Evolutionary conservation across 169 alveolate genomes (phyloP).

Genomic region (Plasmodium gallinaceum): DNA sequence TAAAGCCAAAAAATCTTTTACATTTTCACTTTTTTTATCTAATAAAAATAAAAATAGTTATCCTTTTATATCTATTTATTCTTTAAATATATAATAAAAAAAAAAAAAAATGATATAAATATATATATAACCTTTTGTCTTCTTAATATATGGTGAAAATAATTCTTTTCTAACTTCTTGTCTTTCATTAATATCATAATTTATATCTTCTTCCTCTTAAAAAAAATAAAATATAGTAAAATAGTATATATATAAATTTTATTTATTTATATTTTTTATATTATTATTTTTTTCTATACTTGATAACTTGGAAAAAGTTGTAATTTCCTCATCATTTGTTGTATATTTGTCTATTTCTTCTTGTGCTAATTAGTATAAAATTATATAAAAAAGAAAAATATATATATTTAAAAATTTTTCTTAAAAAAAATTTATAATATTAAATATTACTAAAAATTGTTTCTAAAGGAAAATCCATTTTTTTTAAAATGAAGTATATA

Average conservation of each 20-base stretch:
- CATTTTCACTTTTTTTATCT: constrained; percentile 56
- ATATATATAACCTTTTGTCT: constrained; percentile 35
- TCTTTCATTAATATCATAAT: constrained; percentile 49
- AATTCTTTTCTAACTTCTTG: constrained; percentile 70
- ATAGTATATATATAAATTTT: constrained; percentile 9
- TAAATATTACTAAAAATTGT: constrained; percentile 40
- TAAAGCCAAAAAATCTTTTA: constrained; percentile 67
- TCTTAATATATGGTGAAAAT: constrained; percentile 55
- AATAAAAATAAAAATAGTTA: not conserved
- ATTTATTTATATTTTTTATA: not conserved
- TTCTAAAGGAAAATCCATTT: constrained; percentile 49
- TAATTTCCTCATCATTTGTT: constrained; percentile 35
- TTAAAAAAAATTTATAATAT: constrained; percentile 4
- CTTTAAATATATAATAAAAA: not conserved
- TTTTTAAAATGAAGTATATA: constrained; percentile 45
- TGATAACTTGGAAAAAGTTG: constrained; percentile 61
- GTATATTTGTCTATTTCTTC: constrained; percentile 42
- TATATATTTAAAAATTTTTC: not conserved
- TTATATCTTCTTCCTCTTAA: constrained; percentile 52
- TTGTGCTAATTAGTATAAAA: constrained; percentile 13
- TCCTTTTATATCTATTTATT: not conserved
- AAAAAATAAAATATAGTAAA: not conserved
- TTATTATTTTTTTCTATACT: constrained; percentile 11
- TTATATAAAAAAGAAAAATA: not conserved
- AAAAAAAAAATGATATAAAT: not conserved